phyloP scores from a whole-genome alignment of 163 green algal genomes.

The Scenedesmus sp. region DNA sequence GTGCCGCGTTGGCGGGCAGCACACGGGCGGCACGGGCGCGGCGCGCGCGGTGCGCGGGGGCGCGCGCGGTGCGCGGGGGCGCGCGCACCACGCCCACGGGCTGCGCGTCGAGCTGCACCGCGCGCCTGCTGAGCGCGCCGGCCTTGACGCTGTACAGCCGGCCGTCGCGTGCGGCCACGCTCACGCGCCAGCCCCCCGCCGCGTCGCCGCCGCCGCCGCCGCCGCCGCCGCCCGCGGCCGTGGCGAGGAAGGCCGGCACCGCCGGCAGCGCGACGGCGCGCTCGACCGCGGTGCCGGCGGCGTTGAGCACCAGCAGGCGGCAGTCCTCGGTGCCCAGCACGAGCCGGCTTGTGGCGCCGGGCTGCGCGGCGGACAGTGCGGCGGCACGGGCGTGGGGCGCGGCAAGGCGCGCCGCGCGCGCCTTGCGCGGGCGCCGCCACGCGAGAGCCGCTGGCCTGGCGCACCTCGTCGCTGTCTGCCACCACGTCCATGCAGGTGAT shows the following conservation, averaged over 20 bases:
- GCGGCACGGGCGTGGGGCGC: not conserved
- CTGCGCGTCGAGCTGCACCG: conserved; percentile 75
- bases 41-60: too few relatives aligned
- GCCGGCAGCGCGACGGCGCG: conserved; percentile 59
- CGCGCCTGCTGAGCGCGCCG: conserved; percentile 53
- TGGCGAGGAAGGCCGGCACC: conserved; percentile 58
- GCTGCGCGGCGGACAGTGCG: too few relatives aligned
- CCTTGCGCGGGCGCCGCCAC: too few relatives aligned
- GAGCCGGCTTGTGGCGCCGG: conserved; percentile 67
- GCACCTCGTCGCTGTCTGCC: conserved; percentile 26
- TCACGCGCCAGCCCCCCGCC: conserved; percentile 71
- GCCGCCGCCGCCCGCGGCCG: conserved; percentile 61
- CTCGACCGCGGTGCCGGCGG: conserved; percentile 53
- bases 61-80: too few relatives aligned
- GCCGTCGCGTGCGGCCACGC: conserved; percentile 68
- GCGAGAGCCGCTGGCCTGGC: not conserved
- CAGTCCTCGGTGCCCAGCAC: conserved; percentile 75
- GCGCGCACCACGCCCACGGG: conserved; percentile 57
- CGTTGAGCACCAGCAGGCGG: conserved; percentile 69
- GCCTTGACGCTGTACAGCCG: conserved; percentile 69
- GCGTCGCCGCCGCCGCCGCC: too few relatives aligned
- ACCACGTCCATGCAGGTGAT: conserved; percentile 71
- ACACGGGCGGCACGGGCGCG: not conserved
- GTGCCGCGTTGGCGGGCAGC: not conserved
- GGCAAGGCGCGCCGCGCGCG: too few relatives aligned